A percentile compares a stretch with the other conserved stretches of the same genome.
Evolutionary conservation across 495 filamentous ascomycete species (phyloP).

Genomic region (Xeromyces bisporus): DNA sequence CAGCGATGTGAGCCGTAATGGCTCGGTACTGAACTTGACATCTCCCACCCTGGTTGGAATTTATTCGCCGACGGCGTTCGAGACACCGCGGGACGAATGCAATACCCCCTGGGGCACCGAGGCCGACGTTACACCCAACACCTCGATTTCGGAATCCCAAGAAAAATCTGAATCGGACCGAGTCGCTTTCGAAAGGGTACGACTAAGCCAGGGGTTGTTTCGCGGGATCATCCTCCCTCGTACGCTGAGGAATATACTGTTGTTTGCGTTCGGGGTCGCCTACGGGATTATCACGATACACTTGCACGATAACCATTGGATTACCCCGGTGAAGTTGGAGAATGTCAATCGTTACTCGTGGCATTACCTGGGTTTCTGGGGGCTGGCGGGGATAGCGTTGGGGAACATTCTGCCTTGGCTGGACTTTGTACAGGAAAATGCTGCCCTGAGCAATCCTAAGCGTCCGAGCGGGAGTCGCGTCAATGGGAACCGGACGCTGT

Average conservation of each 20-base stretch:
- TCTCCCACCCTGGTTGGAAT: slow-evolving; percentile 82
- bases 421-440: slow-evolving; percentile 44
- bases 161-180: slow-evolving; percentile 11
- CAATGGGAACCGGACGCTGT: slow-evolving; percentile 25
- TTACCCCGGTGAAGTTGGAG: slow-evolving; percentile 45
- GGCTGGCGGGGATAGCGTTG: slow-evolving; percentile 53
- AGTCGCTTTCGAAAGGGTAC: slow-evolving; percentile 16
- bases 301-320: slow-evolving; percentile 50
- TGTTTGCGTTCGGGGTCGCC: slow-evolving; percentile 68
- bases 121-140: slow-evolving; percentile 37
- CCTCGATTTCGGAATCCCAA: slow-evolving; percentile 9
- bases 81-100: slow-evolving; percentile 31
- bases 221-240: slow-evolving; percentile 29
- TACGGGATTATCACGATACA: slow-evolving; percentile 81
- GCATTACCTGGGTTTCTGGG: slow-evolving; percentile 67
- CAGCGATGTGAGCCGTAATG: slow-evolving; percentile 38
- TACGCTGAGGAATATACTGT: slow-evolving; percentile 37
- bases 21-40: slow-evolving; percentile 74
- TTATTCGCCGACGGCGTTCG: slow-evolving; percentile 51
- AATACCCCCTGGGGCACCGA: slow-evolving; percentile 54
- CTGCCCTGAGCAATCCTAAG: slow-evolving; percentile 7
- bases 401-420: slow-evolving; percentile 75
- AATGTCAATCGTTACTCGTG: slow-evolving; percentile 40
- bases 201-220: slow-evolving; percentile 26
- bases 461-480: slow-evolving; percentile 11